These are phyloP conservation scores for Dendrobium chrysotoxum DNA, from an alignment of 106 monocot species.

Conservation along the genomic window DNA sequence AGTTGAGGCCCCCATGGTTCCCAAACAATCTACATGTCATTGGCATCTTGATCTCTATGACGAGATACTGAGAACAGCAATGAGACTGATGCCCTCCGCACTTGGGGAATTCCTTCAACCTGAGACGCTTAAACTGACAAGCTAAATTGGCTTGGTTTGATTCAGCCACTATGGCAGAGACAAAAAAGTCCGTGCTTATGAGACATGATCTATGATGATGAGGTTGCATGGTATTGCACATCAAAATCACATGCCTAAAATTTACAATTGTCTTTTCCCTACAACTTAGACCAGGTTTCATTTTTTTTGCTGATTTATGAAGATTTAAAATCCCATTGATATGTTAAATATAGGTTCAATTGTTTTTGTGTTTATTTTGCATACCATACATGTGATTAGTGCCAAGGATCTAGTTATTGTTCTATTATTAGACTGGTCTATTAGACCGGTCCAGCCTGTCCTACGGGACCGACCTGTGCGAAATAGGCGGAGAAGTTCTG, in stretches of 20 bases:
- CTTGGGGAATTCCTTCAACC: not conserved
- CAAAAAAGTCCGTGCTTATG: not conserved
- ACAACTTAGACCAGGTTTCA: not conserved
- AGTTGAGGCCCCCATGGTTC: not conserved
- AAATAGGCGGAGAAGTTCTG: too few species aligned
- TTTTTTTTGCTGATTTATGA: not conserved
- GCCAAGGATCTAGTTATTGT: not conserved
- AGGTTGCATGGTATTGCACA: not conserved
- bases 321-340: not conserved
- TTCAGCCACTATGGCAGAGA: not conserved
- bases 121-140: not conserved
- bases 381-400: not conserved
- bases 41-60: not conserved
- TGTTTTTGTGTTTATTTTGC: not conserved
- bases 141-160: not conserved
- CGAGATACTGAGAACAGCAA: not conserved
- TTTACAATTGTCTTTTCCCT: not conserved
- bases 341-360: not conserved
- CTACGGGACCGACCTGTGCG: too few species aligned
- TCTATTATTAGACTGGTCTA: too few species aligned
- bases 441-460: too few species aligned
- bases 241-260: not conserved
- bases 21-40: not conserved
- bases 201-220: not conserved
- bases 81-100: not conserved